These are phyloP conservation scores for Dichotomopilus funicola DNA, from an alignment of 2,329 filamentous ascomycete species.

Conservation along the genomic window DNA sequence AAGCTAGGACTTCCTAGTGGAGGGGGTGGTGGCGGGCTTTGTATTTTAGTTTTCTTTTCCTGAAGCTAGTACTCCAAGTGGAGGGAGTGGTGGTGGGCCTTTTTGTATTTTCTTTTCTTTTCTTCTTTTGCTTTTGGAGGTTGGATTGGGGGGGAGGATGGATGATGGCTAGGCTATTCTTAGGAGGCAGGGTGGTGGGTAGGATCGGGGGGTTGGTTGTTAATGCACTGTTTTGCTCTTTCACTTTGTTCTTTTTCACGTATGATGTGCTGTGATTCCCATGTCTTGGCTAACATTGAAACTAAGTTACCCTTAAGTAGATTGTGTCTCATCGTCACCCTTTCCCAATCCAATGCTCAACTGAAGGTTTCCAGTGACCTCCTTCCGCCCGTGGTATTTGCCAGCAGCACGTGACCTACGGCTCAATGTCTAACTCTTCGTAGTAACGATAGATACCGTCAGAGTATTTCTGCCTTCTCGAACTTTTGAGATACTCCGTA, in stretches of 20 bases:
- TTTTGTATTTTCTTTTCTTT: not conserved
- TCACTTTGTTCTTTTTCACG: too few species aligned
- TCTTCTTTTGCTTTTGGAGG: not conserved
- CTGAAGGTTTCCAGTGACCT: not conserved
- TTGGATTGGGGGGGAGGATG: not conserved
- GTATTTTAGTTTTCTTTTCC: too few species aligned
- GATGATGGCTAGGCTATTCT: not conserved
- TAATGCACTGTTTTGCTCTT: too few species aligned
- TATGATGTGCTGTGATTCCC: too few species aligned
- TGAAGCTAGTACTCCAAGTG: too few species aligned
- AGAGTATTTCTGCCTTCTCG: conserved; percentile 54
- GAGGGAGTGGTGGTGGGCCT: conserved; percentile 1
- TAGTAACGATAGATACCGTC: conserved; percentile 67
- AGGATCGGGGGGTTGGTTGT: too few species aligned
- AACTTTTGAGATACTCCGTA: conserved; percentile 62
- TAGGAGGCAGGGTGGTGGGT: not conserved
- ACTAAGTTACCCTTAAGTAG: too few species aligned
- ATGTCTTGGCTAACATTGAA: too few species aligned
- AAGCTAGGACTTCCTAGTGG: too few species aligned
- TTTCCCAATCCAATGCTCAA: not conserved
- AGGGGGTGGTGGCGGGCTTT: too few species aligned
- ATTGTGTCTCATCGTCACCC: not conserved
- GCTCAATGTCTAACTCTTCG: conserved; percentile 57
- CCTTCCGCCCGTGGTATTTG: not conserved
- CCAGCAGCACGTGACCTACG: conserved; percentile 23